Evolutionary conservation across 2,329 filamentous ascomycete species (phyloP).

Genomic region (Fusarium sp.): DNA sequence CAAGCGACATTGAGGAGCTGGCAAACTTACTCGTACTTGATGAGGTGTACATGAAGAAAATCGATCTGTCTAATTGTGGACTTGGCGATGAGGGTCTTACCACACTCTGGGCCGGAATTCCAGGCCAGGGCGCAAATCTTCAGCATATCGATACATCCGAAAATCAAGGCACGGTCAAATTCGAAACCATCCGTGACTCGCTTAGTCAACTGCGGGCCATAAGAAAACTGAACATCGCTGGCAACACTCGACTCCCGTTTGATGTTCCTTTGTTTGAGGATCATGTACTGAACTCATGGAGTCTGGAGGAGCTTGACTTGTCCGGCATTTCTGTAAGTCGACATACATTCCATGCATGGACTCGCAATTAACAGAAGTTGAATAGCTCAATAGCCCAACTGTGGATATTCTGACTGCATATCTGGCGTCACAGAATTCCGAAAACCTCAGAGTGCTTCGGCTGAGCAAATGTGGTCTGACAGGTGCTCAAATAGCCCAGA

Average conservation of each 20-base stretch:
- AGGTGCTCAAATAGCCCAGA: constrained; percentile 58
- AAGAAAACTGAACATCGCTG: constrained; percentile 59
- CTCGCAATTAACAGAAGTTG: constrained; percentile 9
- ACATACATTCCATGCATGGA: not conserved
- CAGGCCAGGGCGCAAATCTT: constrained; percentile 56
- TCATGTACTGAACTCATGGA: constrained; percentile 54
- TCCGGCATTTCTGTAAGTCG: constrained; percentile 61
- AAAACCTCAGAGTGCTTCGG: constrained; percentile 54
- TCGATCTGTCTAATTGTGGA: constrained; percentile 62
- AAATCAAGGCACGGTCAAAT: constrained; percentile 61
- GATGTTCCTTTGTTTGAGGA: constrained; percentile 58
- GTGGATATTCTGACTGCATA: constrained; percentile 58
- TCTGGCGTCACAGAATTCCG: constrained; percentile 52
- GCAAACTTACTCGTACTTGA: constrained; percentile 48
- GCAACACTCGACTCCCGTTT: constrained; percentile 58
- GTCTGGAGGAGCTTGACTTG: constrained; percentile 63
- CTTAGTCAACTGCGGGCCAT: constrained; percentile 56
- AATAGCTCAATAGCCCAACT: constrained; percentile 59
- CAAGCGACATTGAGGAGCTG: constrained; percentile 57
- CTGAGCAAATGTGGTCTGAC: constrained; percentile 64
- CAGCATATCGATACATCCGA: constrained; percentile 62
- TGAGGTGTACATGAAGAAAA: constrained; percentile 54
- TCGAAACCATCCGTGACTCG: constrained; percentile 56
- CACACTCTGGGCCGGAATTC: constrained; percentile 58
- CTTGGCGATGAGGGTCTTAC: constrained; percentile 60